phyloP scores from a whole-genome alignment of 441 rosid species.

The Theobroma grandiflorum region DNA sequence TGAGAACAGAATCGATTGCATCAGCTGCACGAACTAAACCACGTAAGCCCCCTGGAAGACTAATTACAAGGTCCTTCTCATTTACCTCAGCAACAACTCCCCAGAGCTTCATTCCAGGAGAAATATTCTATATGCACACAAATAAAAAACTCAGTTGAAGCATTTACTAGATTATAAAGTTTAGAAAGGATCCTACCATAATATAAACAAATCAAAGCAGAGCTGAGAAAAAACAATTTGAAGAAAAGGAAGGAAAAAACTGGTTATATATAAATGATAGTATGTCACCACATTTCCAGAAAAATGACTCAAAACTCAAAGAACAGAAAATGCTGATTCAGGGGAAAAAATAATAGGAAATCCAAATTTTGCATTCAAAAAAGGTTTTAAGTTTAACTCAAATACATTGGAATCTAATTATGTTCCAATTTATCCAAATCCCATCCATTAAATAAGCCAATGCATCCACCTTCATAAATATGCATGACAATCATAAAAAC shows the following conservation, averaged over 20 bases:
- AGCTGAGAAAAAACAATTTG: neutral
- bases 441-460: neutral
- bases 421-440: neutral
- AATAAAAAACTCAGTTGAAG: slow-evolving; percentile 16
- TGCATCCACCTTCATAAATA: neutral
- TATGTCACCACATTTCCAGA: neutral
- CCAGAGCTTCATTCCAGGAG: slow-evolving; percentile 96
- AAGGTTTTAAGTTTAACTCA: neutral
- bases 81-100: slow-evolving; percentile 96
- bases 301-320: slow-evolving; percentile 7
- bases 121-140: slow-evolving; percentile 71
- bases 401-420: neutral
- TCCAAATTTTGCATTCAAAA: slow-evolving; percentile 5
- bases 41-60: slow-evolving; percentile 95
- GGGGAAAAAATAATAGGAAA: neutral
- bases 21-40: slow-evolving; percentile 90
- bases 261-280: neutral
- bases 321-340: neutral
- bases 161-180: slow-evolving; percentile 23
- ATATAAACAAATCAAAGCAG: slow-evolving; percentile 6
- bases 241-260: slow-evolving; percentile 7
- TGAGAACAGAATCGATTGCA: slow-evolving; percentile 73
- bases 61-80: slow-evolving; percentile 89
- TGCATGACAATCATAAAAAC: neutral
- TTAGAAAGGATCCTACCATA: slow-evolving; percentile 14